Evolutionary conservation across 331 rosid genomes (phyloP).

Genomic region (Stylosanthes scabra): DNA sequence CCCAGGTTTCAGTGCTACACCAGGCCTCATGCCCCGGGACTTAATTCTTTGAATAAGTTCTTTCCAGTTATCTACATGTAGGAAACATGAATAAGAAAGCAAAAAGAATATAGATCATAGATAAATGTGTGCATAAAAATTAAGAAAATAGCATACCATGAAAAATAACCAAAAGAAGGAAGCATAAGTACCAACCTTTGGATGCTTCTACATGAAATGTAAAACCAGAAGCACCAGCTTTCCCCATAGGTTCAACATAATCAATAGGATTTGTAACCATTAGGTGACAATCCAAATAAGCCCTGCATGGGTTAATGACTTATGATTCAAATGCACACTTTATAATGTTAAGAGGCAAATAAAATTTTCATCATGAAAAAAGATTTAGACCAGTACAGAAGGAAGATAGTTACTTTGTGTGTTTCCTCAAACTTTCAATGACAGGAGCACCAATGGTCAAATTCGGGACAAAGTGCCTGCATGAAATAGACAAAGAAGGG

Average conservation of each 20-base stretch:
- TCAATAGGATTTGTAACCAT: slow-evolving; percentile 53
- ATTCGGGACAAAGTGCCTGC: slow-evolving; percentile 96
- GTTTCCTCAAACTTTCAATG: slow-evolving; percentile 93
- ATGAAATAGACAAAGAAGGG: slow-evolving; percentile 12
- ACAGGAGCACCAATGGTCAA: slow-evolving; percentile 95
- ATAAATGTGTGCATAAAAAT: neutral
- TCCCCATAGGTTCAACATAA: slow-evolving; percentile 77
- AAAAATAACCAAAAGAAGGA: too few species aligned
- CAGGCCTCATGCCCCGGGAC: slow-evolving; percentile 83
- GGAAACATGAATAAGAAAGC: slow-evolving; percentile 24
- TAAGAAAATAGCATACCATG: too few species aligned
- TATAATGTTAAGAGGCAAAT: slow-evolving; percentile 5
- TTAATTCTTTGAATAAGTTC: slow-evolving; percentile 76
- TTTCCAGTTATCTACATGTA: slow-evolving; percentile 78
- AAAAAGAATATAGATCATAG: neutral
- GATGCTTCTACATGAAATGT: slow-evolving; percentile 91
- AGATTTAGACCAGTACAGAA: neutral
- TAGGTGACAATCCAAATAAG: slow-evolving; percentile 96
- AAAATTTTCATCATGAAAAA: neutral
- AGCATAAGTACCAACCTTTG: slow-evolving; percentile 56
- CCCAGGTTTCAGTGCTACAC: slow-evolving; percentile 90
- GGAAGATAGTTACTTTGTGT: slow-evolving; percentile 68
- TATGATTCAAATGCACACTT: slow-evolving; percentile 21
- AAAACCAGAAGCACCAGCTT: slow-evolving; percentile 97
- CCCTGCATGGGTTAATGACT: slow-evolving; percentile 42